Base-by-base conservation (phyloP, 768 basidiomycete genomes). In the Boletus speciosus region DNA sequence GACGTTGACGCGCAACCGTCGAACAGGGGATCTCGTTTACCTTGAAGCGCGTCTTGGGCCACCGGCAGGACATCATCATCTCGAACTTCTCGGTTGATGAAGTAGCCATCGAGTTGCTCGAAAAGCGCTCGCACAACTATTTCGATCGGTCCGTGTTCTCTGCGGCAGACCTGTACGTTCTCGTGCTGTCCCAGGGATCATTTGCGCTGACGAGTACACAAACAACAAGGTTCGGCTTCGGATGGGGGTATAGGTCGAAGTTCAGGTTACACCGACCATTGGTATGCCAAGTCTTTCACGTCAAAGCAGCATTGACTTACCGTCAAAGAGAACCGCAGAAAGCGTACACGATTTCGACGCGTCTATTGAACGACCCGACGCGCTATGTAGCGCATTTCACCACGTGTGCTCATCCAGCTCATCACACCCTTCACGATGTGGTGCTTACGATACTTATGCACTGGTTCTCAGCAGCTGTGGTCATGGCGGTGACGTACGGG, bases 71-170 rank as follows among this genome's bases (percentile, higher is more conserved):
- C 4, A 72, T 83, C 63, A 60, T 84, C 48, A 68, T 83, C 43
- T 61, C 84, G 44, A 82, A 78, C 66, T 19, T 19, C 19, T 75
- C 73, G 61, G 3, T 23, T 23, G 63, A 76, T 52, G 68, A 78
- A 56, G 74, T 71, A 15, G 75, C 74, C 29, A 69, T 70, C 21
- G 79, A 80, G 41, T 66, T 84, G 29, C 65, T 84, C 29, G 82
- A 83, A 36, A 79, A 74, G 60, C 74, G 78, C 31, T 77, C 81
- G 45, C 62, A 75, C 10, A 78, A 78, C 19, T 83, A 83, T 60
- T 82, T 79, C 40, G 56, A 58, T 45, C 47, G 59, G 6, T 47
- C 64, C 9, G 9, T 11, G 5, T 42, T 35, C 5, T 21, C 49
- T 23, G 16, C 12, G 11, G 47, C 48, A 7, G 48, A 50, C 1